Base-by-base conservation (phyloP, 345 rosid species). In the Populus pruinosa region DNA sequence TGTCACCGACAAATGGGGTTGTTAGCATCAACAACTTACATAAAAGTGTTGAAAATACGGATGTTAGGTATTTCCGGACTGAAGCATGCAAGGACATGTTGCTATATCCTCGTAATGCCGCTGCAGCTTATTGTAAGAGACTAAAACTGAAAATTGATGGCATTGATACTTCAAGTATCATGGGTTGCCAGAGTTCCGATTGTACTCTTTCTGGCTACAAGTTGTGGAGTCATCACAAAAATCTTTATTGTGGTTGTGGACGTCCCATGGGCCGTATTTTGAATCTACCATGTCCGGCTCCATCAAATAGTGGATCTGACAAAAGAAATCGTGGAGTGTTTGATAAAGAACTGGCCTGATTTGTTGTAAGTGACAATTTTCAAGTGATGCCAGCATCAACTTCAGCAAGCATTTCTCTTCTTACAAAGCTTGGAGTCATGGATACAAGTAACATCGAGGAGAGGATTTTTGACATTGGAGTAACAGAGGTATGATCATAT, bases 31-130 rank as follows among this genome's bases (percentile, higher is more conserved):
- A 68, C 36, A 76, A 68, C 67, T 36, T 76, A 39, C 55, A 67
- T 38, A 5, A 27, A 36, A 76, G 73, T 53, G 73, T 76, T 50
- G 67, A 76, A 67, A 68, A 76, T n/a, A 35, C 55, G 8, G 78
- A 35, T 35, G 6, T 1, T 5, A 35, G 5, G 41, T 10, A 2
- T 50, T 13, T 76, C 23, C 43, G 73, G 25, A 67, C 50, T 5
- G 20, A 33, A 25, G 44, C 39, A 21, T 82, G 84, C 68, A 76
- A 74, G 71, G 2, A 12, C 25, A 84, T 82, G 85, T 50, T 82
- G 64, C 63, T 73, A 4, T 21, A 17, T 18, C 83, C 81, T 43
- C 72, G 23, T 18, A 81, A 68, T 27, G 68, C n/a, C 10, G 68
- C 83, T 43, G 50, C 18, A 55, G 50, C 39, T 47, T 63, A 55